Conservation (phyloP, 2,329 filamentous ascomycete genomes). For the Phyllosticta capitalensis region DNA sequence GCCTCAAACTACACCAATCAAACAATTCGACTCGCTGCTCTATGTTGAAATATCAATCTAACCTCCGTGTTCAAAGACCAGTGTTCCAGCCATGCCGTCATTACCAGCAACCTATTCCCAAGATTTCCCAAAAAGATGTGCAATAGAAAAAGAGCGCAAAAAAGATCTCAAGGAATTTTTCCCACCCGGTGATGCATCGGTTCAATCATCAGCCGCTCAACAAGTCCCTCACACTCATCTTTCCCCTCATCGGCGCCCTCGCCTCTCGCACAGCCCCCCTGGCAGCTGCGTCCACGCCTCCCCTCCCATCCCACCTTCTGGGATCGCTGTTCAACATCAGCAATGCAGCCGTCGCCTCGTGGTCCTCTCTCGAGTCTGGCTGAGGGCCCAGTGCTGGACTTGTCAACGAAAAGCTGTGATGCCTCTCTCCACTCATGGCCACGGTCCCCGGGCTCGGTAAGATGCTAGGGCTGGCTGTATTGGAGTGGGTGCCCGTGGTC, state of each 20-base stretch:
- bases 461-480: conserved; percentile 25
- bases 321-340: conserved; percentile 81
- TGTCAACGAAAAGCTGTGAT: conserved; percentile 18
- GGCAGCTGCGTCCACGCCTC: conserved; percentile 12
- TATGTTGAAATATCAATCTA: neutral
- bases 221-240: conserved; percentile 39
- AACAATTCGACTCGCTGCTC: neutral
- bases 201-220: conserved; percentile 24
- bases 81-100: neutral
- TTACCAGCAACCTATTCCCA: neutral
- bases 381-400: conserved; percentile 28
- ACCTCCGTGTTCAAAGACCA: neutral
- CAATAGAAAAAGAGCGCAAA: neutral
- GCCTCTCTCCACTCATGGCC: conserved; percentile 10
- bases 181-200: too few relatives aligned
- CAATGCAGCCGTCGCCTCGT: conserved; percentile 76
- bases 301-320: conserved; percentile 35
- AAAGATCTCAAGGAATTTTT: neutral
- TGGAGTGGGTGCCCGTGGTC: conserved; percentile 20
- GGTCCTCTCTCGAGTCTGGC: conserved; percentile 35
- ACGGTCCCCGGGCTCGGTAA: conserved; percentile 21
- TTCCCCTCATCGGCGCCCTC: conserved; percentile 12
- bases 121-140: neutral
- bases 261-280: conserved; percentile 10
- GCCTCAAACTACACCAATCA: neutral